A percentile compares a stretch with the other conserved stretches of the same genome.
These are phyloP conservation scores for Penicillium cosmopolitanum DNA, from an alignment of 495 filamentous ascomycete species.

Conservation along the genomic window DNA sequence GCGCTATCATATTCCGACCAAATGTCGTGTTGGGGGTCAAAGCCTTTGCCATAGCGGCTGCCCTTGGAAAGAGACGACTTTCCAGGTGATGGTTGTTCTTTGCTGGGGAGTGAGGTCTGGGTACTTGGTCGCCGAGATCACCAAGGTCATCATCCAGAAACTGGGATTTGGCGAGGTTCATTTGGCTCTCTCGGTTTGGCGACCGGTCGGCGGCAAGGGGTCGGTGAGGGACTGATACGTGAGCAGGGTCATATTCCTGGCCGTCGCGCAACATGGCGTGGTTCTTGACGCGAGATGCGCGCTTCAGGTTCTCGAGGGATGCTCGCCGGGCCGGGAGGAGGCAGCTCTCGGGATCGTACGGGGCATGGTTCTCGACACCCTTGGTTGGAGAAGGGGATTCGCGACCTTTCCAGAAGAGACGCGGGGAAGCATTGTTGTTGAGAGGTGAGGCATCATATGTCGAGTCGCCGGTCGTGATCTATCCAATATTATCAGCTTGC, in stretches of 20 bases:
- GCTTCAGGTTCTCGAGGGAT: slow-evolving; percentile 91
- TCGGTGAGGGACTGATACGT: slow-evolving; percentile 71
- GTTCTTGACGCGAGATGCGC: slow-evolving; percentile 92
- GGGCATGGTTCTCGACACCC: slow-evolving; percentile 66
- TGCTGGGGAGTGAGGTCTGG: slow-evolving; percentile 63
- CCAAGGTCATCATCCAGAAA: slow-evolving; percentile 41
- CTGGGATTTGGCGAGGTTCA: slow-evolving; percentile 51
- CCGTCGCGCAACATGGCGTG: slow-evolving; percentile 93
- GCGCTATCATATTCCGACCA: slow-evolving; percentile 66
- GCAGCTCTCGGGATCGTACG: slow-evolving; percentile 63
- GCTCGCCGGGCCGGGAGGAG: slow-evolving; percentile 74
- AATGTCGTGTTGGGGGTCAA: slow-evolving; percentile 70
- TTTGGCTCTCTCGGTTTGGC: slow-evolving; percentile 62
- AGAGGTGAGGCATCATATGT: slow-evolving; percentile 78
- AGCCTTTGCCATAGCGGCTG: slow-evolving; percentile 68
- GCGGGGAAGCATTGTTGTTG: slow-evolving; percentile 67
- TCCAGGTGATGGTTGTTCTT: slow-evolving; percentile 73
- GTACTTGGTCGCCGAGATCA: slow-evolving; percentile 33
- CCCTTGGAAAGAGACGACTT: slow-evolving; percentile 81
- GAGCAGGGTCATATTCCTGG: slow-evolving; percentile 87
- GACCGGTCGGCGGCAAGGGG: slow-evolving; percentile 69
- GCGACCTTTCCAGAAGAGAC: slow-evolving; percentile 83
- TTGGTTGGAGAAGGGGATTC: slow-evolving; percentile 64
- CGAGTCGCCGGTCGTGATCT: slow-evolving; percentile 64
- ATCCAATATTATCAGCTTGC: slow-evolving; percentile 29